These are phyloP conservation scores for Colletotrichum brevisporum DNA, from an alignment of 2,329 filamentous ascomycete genomes.

Conservation along the genomic window DNA sequence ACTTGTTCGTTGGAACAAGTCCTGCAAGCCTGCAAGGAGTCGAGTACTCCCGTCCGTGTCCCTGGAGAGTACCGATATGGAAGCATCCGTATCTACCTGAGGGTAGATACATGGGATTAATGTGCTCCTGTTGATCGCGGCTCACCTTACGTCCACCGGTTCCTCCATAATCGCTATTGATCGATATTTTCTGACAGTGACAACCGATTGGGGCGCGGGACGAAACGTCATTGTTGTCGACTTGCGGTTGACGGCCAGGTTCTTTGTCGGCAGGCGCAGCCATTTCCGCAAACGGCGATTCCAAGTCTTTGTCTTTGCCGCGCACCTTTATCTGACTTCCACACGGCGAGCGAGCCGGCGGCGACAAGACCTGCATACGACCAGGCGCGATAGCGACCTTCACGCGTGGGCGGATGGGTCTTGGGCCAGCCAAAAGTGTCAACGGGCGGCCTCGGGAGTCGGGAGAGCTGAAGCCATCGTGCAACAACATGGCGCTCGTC, in stretches of 20 bases:
- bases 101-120: not conserved
- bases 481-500: constrained; percentile 17
- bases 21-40: constrained; percentile 20
- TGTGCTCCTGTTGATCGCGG: constrained; percentile 11
- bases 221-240: constrained; percentile 7
- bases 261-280: constrained; percentile 4
- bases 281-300: constrained; percentile 5
- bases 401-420: constrained; percentile 4
- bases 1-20: constrained; percentile 18
- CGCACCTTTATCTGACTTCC: not conserved
- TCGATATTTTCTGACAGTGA: not conserved
- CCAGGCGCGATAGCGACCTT: not conserved
- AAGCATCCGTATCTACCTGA: no score
- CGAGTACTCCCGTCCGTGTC: not conserved
- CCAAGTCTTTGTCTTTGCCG: constrained; percentile 11
- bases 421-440: constrained; percentile 20
- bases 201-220: not conserved
- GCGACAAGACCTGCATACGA: not conserved
- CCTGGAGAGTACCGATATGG: not conserved
- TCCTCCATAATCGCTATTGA: not conserved
- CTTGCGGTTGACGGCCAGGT: not conserved
- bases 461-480: constrained; percentile 25
- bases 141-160: not conserved
- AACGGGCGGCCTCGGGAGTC: constrained; percentile 7
- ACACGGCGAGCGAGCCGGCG: not conserved